Conservation (phyloP, 2,329 filamentous ascomycete species). For the Colletotrichum abscissum region DNA sequence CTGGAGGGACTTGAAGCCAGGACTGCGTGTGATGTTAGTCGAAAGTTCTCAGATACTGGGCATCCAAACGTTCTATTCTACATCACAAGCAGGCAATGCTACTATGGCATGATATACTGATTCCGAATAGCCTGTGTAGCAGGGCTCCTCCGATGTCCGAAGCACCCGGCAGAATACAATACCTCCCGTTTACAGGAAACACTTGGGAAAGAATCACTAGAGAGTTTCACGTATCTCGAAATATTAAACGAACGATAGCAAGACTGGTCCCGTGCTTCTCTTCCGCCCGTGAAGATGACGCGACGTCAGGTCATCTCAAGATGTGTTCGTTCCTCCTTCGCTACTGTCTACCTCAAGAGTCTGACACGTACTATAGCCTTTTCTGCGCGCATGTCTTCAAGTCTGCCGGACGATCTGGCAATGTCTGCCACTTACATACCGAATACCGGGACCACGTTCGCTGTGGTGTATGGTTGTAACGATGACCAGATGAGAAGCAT, state of each 20-base stretch:
- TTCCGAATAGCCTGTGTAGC: neutral
- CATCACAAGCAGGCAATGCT: too few relatives aligned
- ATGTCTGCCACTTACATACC: constrained; percentile 17
- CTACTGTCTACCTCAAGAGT: too few relatives aligned
- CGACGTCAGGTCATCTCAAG: neutral
- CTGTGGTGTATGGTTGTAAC: constrained; percentile 7
- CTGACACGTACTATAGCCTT: neutral
- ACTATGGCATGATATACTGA: neutral
- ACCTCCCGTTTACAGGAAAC: neutral
- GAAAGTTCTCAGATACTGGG: too few relatives aligned
- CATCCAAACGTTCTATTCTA: too few relatives aligned
- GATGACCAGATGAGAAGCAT: constrained; percentile 4
- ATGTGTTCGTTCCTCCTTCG: neutral
- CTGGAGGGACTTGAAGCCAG: neutral
- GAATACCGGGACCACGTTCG: neutral
- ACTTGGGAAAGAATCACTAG: constrained; percentile 2
- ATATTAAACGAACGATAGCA: constrained; percentile 7
- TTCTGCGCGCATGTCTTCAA: constrained; percentile 2
- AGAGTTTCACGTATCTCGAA: neutral
- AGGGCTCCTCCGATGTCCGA: neutral
- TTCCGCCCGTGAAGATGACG: neutral
- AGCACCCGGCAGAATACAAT: neutral
- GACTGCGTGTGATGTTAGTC: neutral
- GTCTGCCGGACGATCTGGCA: neutral
- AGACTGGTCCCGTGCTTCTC: neutral